A percentile compares a stretch with the other conserved stretches of the same genome.
Evolutionary conservation across 2,329 filamentous ascomycete genomes (phyloP).

Genomic region (Aurifilum marmelostoma): DNA sequence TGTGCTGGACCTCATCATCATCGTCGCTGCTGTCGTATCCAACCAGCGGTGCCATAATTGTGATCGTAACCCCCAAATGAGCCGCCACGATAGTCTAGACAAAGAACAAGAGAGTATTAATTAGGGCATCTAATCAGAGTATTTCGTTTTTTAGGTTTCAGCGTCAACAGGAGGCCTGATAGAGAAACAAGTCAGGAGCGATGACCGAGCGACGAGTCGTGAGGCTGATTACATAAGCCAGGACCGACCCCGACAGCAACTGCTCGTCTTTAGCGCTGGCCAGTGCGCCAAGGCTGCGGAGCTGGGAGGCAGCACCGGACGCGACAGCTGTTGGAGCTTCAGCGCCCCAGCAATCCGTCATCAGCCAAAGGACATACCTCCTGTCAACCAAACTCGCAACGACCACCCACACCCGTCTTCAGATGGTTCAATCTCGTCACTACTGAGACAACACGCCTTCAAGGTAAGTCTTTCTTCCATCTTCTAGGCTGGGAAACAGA

Average conservation of each 20-base stretch:
- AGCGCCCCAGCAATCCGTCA: constrained; percentile 2
- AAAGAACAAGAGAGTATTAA: not conserved
- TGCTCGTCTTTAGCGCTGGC: constrained; percentile 9
- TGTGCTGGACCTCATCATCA: constrained; percentile 42
- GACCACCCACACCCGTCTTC: not conserved
- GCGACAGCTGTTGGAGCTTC: constrained; percentile 16
- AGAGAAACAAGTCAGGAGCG: not conserved
- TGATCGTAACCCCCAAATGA: not conserved
- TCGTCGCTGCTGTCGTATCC: constrained; percentile 57
- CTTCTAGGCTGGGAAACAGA: not conserved
- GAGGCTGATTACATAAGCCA: constrained; percentile 14
- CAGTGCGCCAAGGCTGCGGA: constrained; percentile 34
- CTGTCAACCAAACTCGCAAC: not conserved
- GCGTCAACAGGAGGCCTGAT: not conserved
- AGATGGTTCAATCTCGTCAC: not conserved
- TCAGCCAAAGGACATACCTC: not conserved
- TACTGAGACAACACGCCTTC: not conserved
- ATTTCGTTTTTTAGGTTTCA: no score
- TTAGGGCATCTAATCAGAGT: no score
- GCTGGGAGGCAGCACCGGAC: constrained; percentile 16
- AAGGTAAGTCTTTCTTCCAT: not conserved
- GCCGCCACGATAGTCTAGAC: not conserved
- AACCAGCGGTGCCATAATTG: constrained; percentile 49
- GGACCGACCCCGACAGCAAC: not conserved
- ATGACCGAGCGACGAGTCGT: not conserved